Conservation (phyloP, 2,329 filamentous ascomycete genomes). For the Clonostachys rosea region DNA sequence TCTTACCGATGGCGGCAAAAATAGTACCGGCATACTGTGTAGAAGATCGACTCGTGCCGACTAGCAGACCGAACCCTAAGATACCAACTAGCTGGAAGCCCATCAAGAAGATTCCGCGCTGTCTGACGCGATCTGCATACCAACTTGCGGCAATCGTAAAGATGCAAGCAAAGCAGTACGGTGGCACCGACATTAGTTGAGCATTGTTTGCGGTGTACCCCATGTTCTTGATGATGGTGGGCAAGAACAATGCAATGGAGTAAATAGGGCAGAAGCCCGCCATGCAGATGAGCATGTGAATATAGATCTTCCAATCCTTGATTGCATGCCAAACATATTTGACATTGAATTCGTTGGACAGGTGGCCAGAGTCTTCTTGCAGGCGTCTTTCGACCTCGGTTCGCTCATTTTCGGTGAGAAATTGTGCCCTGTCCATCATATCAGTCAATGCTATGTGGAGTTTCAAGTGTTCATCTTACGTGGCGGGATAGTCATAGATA, state of each 20-base stretch:
- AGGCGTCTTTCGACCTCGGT: constrained; percentile 16
- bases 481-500: constrained; percentile 70
- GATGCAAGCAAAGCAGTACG: constrained; percentile 58
- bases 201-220: constrained; percentile 53
- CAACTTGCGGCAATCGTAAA: constrained; percentile 33
- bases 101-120: too few species aligned
- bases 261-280: constrained; percentile 42
- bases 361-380: too few species aligned
- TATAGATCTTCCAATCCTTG: constrained; percentile 75
- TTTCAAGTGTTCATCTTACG: constrained; percentile 32
- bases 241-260: constrained; percentile 54
- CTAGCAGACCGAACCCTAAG: too few species aligned
- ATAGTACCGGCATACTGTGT: too few species aligned
- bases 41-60: too few species aligned
- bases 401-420: constrained; percentile 4
- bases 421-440: constrained; percentile 61
- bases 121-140: too few species aligned
- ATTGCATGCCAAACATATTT: constrained; percentile 69
- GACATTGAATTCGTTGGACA: constrained; percentile 68
- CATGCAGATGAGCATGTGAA: constrained; percentile 58
- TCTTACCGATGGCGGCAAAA: too few species aligned
- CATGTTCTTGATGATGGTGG: constrained; percentile 57
- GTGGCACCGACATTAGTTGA: constrained; percentile 61
- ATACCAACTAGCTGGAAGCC: too few species aligned
- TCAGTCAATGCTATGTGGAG: constrained; percentile 66